Evolutionary conservation across 495 filamentous ascomycete genomes (phyloP).

Genomic region (Margaritispora aquatica): DNA sequence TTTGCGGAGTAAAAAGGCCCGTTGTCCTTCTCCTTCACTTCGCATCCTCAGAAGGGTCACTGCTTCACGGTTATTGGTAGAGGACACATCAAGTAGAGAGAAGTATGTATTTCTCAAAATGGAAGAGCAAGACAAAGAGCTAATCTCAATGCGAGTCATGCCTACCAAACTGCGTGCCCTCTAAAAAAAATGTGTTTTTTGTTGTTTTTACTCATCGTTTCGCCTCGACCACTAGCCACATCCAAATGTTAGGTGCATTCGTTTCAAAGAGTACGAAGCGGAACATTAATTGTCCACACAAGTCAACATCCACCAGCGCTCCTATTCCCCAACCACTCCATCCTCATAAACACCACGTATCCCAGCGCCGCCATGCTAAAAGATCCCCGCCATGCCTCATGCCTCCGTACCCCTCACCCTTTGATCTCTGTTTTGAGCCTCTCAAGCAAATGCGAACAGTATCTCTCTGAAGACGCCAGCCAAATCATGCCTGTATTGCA

Average conservation of each 20-base stretch:
- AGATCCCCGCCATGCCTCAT: background rate
- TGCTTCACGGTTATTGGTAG: background rate
- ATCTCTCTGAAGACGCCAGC: slow-evolving; percentile 22
- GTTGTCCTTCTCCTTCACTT: no score
- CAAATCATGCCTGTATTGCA: slow-evolving; percentile 20
- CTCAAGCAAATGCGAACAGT: slow-evolving; percentile 10
- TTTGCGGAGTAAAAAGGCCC: background rate
- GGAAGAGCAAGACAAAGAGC: slow-evolving; percentile 14
- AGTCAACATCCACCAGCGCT: slow-evolving; percentile 12
- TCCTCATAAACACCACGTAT: slow-evolving; percentile 5
- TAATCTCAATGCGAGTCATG: slow-evolving; percentile 13
- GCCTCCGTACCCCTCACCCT: slow-evolving; percentile 11
- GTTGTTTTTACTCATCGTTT: slow-evolving; percentile 2
- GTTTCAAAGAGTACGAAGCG: slow-evolving; percentile 11
- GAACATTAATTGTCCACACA: slow-evolving; percentile 13
- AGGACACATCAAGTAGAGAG: background rate
- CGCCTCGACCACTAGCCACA: slow-evolving; percentile 1
- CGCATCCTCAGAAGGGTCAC: background rate
- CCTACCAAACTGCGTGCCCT: background rate
- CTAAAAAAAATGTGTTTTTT: slow-evolving; percentile 5
- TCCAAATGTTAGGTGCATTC: slow-evolving; percentile 12
- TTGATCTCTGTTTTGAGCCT: slow-evolving; percentile 12
- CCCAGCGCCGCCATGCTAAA: slow-evolving; percentile 11
- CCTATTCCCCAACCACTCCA: slow-evolving; percentile 11
- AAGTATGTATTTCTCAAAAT: slow-evolving; percentile 12